Evolutionary conservation across 2,329 filamentous ascomycete species (phyloP), one percentile per base, ranked within the genome.

Genomic region (Fusarium burgessii): DNA sequence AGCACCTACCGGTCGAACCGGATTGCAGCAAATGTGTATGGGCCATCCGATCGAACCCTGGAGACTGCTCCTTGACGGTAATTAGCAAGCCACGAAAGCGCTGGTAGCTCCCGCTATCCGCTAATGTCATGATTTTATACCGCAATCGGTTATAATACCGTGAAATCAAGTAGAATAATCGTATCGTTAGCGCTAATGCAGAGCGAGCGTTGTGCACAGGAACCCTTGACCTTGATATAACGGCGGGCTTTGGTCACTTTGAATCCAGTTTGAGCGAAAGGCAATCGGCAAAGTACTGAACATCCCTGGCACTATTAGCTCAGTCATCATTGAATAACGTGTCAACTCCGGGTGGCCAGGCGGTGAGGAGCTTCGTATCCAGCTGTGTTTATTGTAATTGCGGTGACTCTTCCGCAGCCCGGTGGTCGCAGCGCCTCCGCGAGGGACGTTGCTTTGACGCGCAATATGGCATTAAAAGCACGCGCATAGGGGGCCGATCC

Each of bases 371-470:
- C 60, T 66, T 68, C 64, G 59, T 68, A 57, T 70, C 20, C 49
- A 54, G 45, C 43, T 62, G 62, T 52, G 65, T 60, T 33, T 50
- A 52, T 66, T 59, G 45, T 46, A 59, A 61, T 73, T 67, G 64
- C 74, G 68, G 63, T 42, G 35, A 56, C 60, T 66, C 54, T 64
- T 69, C 63, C 58, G 57, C 52, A 63, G 40, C 51, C 52, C 38
- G 51, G 61, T 72, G 72, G 70, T 70, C 60, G 63, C 67, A 75
- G 71, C 72, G 72, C 68, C 68, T 47, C 60, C 43, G 61, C 59
- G 60, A 62, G 51, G 47, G 54, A 66, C 25, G 35, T 47, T 56
- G 36, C 58, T 68, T 42, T 38, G 61, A 62, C 52, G 62, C 51
- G 61, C 36, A 64, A 62, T 18, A 42, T 54, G 43, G 50, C 41